A percentile compares a stretch with the other conserved stretches of the same genome.
These are phyloP conservation scores for Neurospora sp. DNA, from an alignment of 495 filamentous ascomycete species.

Conservation along the genomic window DNA sequence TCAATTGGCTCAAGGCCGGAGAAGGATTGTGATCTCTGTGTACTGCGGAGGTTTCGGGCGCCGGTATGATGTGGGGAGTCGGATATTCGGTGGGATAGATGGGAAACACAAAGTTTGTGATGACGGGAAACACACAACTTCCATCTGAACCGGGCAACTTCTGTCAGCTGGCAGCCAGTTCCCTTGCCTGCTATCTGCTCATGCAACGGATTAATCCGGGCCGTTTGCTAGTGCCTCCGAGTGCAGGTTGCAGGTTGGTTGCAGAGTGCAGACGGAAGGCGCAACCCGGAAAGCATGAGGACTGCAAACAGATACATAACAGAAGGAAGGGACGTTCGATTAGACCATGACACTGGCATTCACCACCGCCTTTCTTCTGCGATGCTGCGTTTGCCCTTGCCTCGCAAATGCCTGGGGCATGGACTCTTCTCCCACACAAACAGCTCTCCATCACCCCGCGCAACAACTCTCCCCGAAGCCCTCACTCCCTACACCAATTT, in stretches of 20 bases:
- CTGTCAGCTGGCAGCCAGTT: not conserved
- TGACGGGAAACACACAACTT: not conserved
- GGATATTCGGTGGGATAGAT: not conserved
- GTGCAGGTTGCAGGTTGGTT: not conserved
- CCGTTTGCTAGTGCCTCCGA: not conserved
- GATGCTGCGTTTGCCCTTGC: not conserved
- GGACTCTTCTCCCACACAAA: not conserved
- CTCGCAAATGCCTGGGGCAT: not conserved
- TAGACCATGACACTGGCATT: not conserved
- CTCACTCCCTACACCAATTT: not conserved
- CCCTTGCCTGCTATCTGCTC: not conserved
- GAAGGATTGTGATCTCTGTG: not conserved
- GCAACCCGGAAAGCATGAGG: not conserved
- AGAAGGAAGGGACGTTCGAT: not conserved
- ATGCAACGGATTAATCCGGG: not conserved
- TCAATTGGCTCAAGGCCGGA: not conserved
- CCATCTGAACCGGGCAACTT: not conserved
- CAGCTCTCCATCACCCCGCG: not conserved
- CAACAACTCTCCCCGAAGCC: not conserved
- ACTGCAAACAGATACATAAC: not conserved
- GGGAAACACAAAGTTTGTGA: not conserved
- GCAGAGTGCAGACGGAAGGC: not conserved
- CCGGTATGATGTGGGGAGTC: not conserved
- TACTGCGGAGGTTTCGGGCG: not conserved
- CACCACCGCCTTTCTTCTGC: not conserved